Conservation (phyloP, 2,329 filamentous ascomycete species). For the Aspergillus pseudoterreus region DNA sequence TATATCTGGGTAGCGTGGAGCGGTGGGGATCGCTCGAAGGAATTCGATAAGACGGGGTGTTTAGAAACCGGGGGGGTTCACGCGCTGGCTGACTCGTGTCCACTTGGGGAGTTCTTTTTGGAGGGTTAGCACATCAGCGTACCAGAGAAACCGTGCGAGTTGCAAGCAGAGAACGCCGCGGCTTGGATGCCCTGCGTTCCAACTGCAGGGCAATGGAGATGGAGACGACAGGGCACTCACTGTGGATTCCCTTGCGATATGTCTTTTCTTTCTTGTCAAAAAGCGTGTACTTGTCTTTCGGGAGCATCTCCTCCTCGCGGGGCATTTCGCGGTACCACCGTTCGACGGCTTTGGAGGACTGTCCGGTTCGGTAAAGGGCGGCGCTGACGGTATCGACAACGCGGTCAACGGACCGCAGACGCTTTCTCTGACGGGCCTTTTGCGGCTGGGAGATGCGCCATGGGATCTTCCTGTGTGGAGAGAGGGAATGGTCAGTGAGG, state of each 20-base stretch:
- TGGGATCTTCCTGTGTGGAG: slow-evolving; percentile 73
- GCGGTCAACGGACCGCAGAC: slow-evolving; percentile 78
- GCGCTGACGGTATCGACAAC: slow-evolving; percentile 80
- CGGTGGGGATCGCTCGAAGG: slow-evolving; percentile 6
- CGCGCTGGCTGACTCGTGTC: slow-evolving; percentile 88
- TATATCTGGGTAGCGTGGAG: slow-evolving; percentile 2
- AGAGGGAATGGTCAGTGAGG: background rate
- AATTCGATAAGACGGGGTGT: slow-evolving; percentile 3
- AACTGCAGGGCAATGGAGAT: background rate
- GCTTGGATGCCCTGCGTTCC: background rate
- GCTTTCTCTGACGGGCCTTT: slow-evolving; percentile 80
- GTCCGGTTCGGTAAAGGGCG: slow-evolving; percentile 69
- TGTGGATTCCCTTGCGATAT: slow-evolving; percentile 96
- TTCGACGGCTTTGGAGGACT: slow-evolving; percentile 71
- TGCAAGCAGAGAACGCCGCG: background rate
- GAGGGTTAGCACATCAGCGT: slow-evolving; percentile 3
- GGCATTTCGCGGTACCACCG: slow-evolving; percentile 97
- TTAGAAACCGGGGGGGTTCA: slow-evolving; percentile 94
- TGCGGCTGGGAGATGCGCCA: slow-evolving; percentile 92
- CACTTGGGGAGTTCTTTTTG: slow-evolving; percentile 75
- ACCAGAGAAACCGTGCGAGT: background rate
- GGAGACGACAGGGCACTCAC: slow-evolving; percentile 45
- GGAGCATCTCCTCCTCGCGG: slow-evolving; percentile 89
- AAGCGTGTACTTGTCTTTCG: slow-evolving; percentile 95
- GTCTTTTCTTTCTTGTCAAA: slow-evolving; percentile 95